phyloP scores from a whole-genome alignment of 306 rosid species.

The Cajanus cajan region DNA sequence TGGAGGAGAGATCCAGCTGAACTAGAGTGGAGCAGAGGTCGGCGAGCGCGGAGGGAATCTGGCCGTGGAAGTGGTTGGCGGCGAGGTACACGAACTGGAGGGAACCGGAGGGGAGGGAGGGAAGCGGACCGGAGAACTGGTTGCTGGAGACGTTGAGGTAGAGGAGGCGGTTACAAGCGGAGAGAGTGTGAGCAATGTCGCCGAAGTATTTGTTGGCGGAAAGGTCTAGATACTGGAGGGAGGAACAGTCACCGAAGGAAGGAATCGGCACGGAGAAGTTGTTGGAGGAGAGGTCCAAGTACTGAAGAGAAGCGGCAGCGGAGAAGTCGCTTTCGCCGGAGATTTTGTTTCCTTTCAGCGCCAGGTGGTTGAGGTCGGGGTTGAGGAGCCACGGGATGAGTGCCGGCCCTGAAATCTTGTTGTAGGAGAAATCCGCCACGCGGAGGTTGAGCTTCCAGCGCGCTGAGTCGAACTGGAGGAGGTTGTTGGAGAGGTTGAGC shows the following conservation, averaged over 20 bases:
- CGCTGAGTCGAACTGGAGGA: constrained; percentile 1
- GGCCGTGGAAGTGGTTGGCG: constrained; percentile 50
- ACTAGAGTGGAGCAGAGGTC: constrained; percentile 49
- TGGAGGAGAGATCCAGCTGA: constrained; percentile 61
- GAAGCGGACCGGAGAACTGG: constrained; percentile 60
- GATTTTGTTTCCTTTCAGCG: constrained; percentile 64
- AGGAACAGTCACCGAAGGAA: constrained; percentile 62
- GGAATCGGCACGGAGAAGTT: constrained; percentile 59
- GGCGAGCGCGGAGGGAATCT: constrained; percentile 43
- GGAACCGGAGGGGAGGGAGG: constrained; percentile 46
- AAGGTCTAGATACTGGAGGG: constrained; percentile 58
- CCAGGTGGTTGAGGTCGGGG: constrained; percentile 37
- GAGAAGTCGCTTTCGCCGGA: constrained; percentile 56
- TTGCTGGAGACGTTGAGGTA: constrained; percentile 66
- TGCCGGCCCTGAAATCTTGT: constrained; percentile 51
- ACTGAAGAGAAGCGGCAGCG: constrained; percentile 34
- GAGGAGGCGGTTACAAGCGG: constrained; percentile 47
- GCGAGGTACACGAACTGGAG: constrained; percentile 55
- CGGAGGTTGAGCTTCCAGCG: constrained; percentile 37
- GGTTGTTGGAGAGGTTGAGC: constrained; percentile 69
- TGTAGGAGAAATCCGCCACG: constrained; percentile 67
- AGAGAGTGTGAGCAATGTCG: constrained; percentile 46
- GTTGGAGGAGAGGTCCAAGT: constrained; percentile 68
- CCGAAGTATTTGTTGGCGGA: constrained; percentile 74
- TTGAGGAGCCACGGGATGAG: constrained; percentile 59